phyloP scores from a whole-genome alignment of 225 moss, liverwort and hornwort species.

The Sphagnum contortum region DNA sequence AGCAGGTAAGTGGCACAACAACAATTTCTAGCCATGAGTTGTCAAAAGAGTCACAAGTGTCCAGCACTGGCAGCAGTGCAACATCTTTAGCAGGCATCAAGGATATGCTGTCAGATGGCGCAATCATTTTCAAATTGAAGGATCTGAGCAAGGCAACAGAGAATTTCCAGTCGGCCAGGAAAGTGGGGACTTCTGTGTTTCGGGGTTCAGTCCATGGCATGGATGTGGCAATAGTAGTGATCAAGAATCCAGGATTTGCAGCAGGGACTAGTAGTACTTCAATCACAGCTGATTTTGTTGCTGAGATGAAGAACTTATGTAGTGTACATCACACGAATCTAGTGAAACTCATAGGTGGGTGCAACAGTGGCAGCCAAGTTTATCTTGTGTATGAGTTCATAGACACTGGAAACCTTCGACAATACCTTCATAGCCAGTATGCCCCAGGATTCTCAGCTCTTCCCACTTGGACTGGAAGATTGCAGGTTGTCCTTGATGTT shows the following conservation, averaged over 20 bases:
- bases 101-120: slow-evolving; percentile 63
- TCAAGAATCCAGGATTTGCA: slow-evolving; percentile 28
- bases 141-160: slow-evolving; percentile 77
- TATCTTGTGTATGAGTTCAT: slow-evolving; percentile 66
- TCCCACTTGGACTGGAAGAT: slow-evolving; percentile 48
- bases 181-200: slow-evolving; percentile 54
- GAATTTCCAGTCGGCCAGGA: slow-evolving; percentile 42
- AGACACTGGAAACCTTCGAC: slow-evolving; percentile 53
- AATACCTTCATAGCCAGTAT: slow-evolving; percentile 49
- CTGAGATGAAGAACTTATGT: slow-evolving; percentile 66
- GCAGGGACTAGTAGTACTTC: no score
- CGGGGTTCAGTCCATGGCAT: slow-evolving; percentile 46
- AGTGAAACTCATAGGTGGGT: slow-evolving; percentile 63
- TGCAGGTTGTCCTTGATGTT: slow-evolving; percentile 70
- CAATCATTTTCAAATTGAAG: slow-evolving; percentile 60
- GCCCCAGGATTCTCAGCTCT: slow-evolving; percentile 51
- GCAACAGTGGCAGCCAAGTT: slow-evolving; percentile 54
- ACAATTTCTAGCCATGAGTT: slow-evolving; percentile 19
- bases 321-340: slow-evolving; percentile 75
- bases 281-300: slow-evolving; percentile 10
- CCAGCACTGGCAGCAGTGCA: slow-evolving; percentile 16
- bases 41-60: slow-evolving; percentile 38
- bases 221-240: slow-evolving; percentile 57
- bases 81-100: slow-evolving; percentile 52
- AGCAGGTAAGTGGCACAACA: slow-evolving; percentile 18